Base-by-base conservation (phyloP, 192 early-diverging fungal species). In the Paraglomus occultum region DNA sequence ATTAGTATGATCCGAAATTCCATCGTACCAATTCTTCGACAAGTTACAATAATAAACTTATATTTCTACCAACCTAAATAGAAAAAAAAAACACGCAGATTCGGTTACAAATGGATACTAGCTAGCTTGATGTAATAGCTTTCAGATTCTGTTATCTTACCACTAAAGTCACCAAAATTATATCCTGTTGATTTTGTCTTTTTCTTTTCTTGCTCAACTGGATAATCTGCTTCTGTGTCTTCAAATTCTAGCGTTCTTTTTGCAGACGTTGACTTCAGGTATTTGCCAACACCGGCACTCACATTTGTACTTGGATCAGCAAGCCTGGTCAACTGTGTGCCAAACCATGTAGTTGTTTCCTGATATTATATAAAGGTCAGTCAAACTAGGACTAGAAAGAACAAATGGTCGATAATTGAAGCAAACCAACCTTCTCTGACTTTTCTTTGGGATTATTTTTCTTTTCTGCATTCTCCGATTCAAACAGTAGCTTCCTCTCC, bases 301-400 rank as follows among this genome's bases (percentile, higher is more conserved):
- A 67, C 70, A 45, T 78, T 76, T 1, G 62, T 74, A 43, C 63
- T 47, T 15, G 75, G 68, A 52, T 62, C 63, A n/a, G 22, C 20
- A 43, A 38, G 11, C 52, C 76, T 60, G 31, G 70, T 78, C 9
- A 85, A 73, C 57, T 80, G 84, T 15, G 86, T 86, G 6, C 88
- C 88, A 74, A 92, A 90, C 88, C 91, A 88, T 1, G 84, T 90
- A 40, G 85, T 91, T 11, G 79, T 84, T 46, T 90, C 86, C 67
- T 77, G 20, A 15, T 64, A 70, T 49, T 73, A 49, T 51, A 15
- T 39, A 51, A 23, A 38, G 17, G 38, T 18, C 22, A 50, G 23
- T 31, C 23, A 39, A 48, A 11, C 11, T 8, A 38, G 8, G 3
- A 65, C 15, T 50, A 6, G 20, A 22, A 12, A 51, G 14, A 31